Conservation (phyloP, 352 stramenopile species). For the Globisporangium polare region DNA sequence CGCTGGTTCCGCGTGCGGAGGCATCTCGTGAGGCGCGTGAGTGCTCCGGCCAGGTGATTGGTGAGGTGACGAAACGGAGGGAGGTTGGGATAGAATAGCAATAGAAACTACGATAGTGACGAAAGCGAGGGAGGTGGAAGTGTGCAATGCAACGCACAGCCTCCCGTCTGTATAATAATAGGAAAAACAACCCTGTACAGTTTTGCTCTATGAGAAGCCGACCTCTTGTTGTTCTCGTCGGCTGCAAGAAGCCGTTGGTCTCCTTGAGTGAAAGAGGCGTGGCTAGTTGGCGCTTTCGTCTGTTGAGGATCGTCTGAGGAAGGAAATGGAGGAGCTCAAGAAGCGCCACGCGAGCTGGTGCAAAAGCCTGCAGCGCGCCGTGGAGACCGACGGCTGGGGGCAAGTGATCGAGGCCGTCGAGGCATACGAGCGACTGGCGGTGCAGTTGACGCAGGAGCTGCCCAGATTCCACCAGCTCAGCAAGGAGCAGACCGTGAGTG, state of each 20-base stretch:
- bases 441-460: constrained; percentile 29
- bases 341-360: constrained; percentile 54
- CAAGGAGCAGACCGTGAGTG: constrained; percentile 30
- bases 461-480: constrained; percentile 43
- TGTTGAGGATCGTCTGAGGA: no score
- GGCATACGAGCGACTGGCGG: constrained; percentile 54
- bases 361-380: constrained; percentile 46
- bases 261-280: not conserved
- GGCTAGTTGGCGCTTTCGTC: no score
- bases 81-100: not conserved
- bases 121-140: not conserved
- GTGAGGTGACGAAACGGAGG: not conserved
- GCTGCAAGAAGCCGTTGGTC: no score
- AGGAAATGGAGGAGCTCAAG: constrained; percentile 40
- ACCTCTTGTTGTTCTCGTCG: not conserved
- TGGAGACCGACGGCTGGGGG: constrained; percentile 63
- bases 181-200: not conserved
- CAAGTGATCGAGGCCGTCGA: constrained; percentile 77
- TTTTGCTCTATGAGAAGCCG: not conserved
- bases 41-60: constrained; percentile 15
- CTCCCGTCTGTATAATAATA: not conserved
- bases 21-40: constrained; percentile 57
- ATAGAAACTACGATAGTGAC: not conserved
- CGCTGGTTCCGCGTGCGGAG: constrained; percentile 67
- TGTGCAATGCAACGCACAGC: not conserved